Percentiles rank a stretch among this genome's conserved stretches.
phyloP scores from a whole-genome alignment of 2,329 filamentous ascomycete genomes.

The Calonectria leucothoes region DNA sequence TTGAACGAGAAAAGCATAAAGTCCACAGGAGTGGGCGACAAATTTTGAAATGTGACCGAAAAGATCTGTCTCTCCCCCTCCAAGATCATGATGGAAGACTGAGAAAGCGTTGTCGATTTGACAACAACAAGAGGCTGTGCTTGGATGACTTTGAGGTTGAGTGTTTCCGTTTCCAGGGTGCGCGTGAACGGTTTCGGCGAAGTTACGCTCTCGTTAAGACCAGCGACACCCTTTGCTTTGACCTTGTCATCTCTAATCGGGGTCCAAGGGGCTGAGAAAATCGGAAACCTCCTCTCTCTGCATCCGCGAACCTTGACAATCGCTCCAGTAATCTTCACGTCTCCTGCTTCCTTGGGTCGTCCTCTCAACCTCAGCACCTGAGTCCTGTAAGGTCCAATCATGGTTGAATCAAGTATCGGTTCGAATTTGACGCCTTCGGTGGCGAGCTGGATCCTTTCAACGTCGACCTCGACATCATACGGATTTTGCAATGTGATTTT shows the following conservation, averaged over 20 bases:
- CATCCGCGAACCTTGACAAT: conserved; percentile 85
- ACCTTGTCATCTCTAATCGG: conserved; percentile 77
- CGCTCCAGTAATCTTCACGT: conserved; percentile 81
- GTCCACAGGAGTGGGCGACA: conserved; percentile 81
- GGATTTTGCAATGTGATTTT: conserved; percentile 91
- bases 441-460: conserved; percentile 83
- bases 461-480: conserved; percentile 90
- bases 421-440: conserved; percentile 80
- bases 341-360: conserved; percentile 73
- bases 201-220: conserved; percentile 61
- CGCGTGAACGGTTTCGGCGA: conserved; percentile 52
- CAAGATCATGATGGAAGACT: conserved; percentile 90
- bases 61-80: conserved; percentile 88
- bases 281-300: conserved; percentile 83
- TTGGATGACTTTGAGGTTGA: conserved; percentile 80
- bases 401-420: conserved; percentile 70
- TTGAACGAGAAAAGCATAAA: conserved; percentile 90
- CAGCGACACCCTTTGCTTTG: conserved; percentile 77
- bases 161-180: conserved; percentile 58
- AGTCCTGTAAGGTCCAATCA: conserved; percentile 84
- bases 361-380: conserved; percentile 81
- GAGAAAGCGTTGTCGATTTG: conserved; percentile 80
- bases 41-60: conserved; percentile 83
- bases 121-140: conserved; percentile 82
- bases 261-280: conserved; percentile 83